These are phyloP conservation scores for Fistulinella staudtii DNA, from an alignment of 1,284 basidiomycete species.

Conservation along the genomic window DNA sequence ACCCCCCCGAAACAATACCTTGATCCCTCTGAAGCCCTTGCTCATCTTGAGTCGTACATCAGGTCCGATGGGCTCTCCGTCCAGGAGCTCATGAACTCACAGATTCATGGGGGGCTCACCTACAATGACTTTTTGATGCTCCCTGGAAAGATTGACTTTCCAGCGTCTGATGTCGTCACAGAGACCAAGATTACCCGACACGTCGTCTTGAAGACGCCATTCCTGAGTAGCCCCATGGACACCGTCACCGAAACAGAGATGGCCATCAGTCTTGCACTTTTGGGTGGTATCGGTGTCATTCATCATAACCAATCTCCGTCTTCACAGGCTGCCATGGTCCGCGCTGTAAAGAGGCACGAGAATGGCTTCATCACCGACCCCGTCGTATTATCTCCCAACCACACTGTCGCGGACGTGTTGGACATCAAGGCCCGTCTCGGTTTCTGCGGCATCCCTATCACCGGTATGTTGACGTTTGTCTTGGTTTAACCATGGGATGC, in stretches of 20 bases:
- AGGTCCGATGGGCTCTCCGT: conserved; percentile 85
- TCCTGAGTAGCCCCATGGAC: conserved; percentile 99
- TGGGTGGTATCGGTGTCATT: conserved; percentile 97
- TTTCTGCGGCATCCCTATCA: conserved; percentile 97
- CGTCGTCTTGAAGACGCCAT: conserved; percentile 91
- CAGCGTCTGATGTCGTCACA: conserved; percentile 76
- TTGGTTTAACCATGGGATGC: conserved; percentile 37
- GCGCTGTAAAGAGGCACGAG: conserved; percentile 96
- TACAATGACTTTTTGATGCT: conserved; percentile 94
- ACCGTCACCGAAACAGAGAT: conserved; percentile 97
- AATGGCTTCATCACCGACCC: conserved; percentile 99
- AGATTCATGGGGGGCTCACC: conserved; percentile 87
- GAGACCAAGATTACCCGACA: conserved; percentile 91
- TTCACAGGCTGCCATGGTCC: conserved; percentile 94
- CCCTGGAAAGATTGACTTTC: conserved; percentile 97
- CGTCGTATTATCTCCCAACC: conserved; percentile 75
- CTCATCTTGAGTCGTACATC: conserved; percentile 71
- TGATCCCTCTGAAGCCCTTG: conserved; percentile 64
- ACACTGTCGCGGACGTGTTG: conserved; percentile 86
- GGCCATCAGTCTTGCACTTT: conserved; percentile 93
- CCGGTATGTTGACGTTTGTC: conserved; percentile 57
- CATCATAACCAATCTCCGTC: conserved; percentile 94
- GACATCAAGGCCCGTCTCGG: conserved; percentile 92
- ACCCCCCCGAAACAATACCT: conserved; percentile 39
- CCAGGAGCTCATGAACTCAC: conserved; percentile 87